A percentile compares a stretch with the other conserved stretches of the same genome.
Evolutionary conservation across 1,139 yeast genomes (phyloP).

Genomic region (Debaryomyces udenii): DNA sequence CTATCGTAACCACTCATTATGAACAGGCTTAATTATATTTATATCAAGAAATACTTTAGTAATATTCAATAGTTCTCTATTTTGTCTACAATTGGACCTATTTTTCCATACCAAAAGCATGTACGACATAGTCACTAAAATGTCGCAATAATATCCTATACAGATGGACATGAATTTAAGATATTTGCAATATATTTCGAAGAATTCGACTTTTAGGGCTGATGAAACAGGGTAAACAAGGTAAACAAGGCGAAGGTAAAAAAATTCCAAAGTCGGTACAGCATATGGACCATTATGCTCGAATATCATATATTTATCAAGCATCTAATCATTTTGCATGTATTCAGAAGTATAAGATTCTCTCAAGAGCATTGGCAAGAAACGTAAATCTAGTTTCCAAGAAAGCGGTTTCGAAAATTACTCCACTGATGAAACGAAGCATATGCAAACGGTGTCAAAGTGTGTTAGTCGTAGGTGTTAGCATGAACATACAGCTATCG

Average conservation of each 20-base stretch:
- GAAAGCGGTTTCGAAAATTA: slow-evolving; percentile 61
- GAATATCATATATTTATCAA: slow-evolving; percentile 62
- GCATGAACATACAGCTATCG: slow-evolving; percentile 34
- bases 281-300: slow-evolving; percentile 59
- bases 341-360: slow-evolving; percentile 25
- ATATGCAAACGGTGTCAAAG: slow-evolving; percentile 63
- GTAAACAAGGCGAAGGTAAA: slow-evolving; percentile 10
- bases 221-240: slow-evolving; percentile 17
- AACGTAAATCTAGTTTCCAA: slow-evolving; percentile 57
- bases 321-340: slow-evolving; percentile 37
- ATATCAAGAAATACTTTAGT: slow-evolving; percentile 9
- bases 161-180: slow-evolving; percentile 1
- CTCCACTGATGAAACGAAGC: slow-evolving; percentile 62
- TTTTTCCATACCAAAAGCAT: background rate
- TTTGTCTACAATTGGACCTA: background rate
- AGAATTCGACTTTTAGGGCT: slow-evolving; percentile 9
- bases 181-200: slow-evolving; percentile 11
- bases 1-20: slow-evolving; percentile 98
- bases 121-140: slow-evolving; percentile 7
- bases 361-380: slow-evolving; percentile 54
- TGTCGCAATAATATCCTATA: background rate
- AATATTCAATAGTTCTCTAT: background rate
- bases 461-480: slow-evolving; percentile 50
- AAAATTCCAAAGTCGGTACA: slow-evolving; percentile 40
- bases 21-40: slow-evolving; percentile 2